Base-by-base conservation (phyloP, 495 filamentous ascomycete genomes). In the Evansstolkia leycettana region DNA sequence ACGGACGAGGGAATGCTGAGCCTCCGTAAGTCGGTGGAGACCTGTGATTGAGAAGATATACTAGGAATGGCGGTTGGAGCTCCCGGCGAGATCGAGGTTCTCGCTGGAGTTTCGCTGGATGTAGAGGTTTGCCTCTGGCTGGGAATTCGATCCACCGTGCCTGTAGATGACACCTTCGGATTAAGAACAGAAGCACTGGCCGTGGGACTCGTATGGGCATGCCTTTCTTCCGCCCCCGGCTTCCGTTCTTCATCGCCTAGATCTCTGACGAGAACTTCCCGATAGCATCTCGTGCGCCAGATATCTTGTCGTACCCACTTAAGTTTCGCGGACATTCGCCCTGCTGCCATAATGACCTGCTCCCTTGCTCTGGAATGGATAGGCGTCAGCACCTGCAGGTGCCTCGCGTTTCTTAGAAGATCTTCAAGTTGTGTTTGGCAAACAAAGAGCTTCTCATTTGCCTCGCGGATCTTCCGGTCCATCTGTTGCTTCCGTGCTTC, bases 281-380 rank as follows among this genome's bases (percentile, higher is more conserved):
- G 79, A 55, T 96, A 86, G 41, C 88, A 95, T 51, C 73, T 87
- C 39, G 88, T 70, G 17, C 79, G 84, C 86, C 85, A 95, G 9
- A 94, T 89, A 41, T 94, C 87, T 53, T 88, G 85, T 39, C 90
- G 69, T 13, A 80, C 75, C 89, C 88, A 95, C 51, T 92, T 89
- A 25, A 96, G 62, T 46, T 90, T 88, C 5, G 87, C 87, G 16
- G 88, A 75, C 60, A 94, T 78, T 8, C 80, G 74, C 2, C 78
- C 87, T 10, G 90, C 92, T 20, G 84, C 80, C 45, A 85, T 66
- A 15, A 95, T 70, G 37, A 95, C 74, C 18, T 84, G 72, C 47
- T 96, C 90, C 35, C 90, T 67, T 5, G 86, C 88, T 48, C 83
- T 84, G 2, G 77, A 72, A 44, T 90, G 80, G 31, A 96, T 83